Evolutionary conservation across 805 yeast species (phyloP).

Genomic region (Hyphopichia homilentoma): DNA sequence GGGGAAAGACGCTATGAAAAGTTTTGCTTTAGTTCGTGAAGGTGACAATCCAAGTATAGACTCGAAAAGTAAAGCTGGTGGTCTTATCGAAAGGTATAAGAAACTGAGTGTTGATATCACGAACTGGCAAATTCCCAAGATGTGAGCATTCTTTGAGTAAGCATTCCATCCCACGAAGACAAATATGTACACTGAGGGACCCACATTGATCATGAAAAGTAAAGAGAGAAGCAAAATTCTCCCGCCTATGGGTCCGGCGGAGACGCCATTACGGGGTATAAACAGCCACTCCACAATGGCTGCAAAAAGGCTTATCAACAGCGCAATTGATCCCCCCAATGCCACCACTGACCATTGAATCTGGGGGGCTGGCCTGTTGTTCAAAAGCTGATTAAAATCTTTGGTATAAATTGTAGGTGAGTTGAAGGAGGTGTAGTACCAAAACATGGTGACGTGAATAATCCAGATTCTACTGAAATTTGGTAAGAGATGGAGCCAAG

Average conservation of each 20-base stretch:
- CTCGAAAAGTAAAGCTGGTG: slow-evolving; percentile 21
- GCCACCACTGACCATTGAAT: slow-evolving; percentile 42
- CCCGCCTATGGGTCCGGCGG: slow-evolving; percentile 12
- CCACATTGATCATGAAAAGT: slow-evolving; percentile 16
- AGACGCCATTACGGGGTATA: slow-evolving; percentile 24
- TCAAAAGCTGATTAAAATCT: slow-evolving; percentile 33
- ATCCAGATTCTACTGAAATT: slow-evolving; percentile 54
- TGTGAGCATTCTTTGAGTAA: slow-evolving; percentile 17
- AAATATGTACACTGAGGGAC: slow-evolving; percentile 28
- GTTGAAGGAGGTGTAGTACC: slow-evolving; percentile 51
- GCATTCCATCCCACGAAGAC: slow-evolving; percentile 20
- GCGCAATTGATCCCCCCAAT: slow-evolving; percentile 44
- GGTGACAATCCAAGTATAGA: slow-evolving; percentile 3
- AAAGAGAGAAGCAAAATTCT: slow-evolving; percentile 13
- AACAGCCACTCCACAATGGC: slow-evolving; percentile 21
- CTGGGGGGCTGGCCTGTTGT: slow-evolving; percentile 45
- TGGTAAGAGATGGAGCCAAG: slow-evolving; percentile 48
- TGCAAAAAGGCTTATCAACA: slow-evolving; percentile 22
- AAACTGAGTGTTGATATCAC: slow-evolving; percentile 24
- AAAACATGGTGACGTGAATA: slow-evolving; percentile 46
- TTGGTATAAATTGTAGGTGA: slow-evolving; percentile 48
- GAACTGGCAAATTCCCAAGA: slow-evolving; percentile 23
- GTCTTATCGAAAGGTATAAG: slow-evolving; percentile 23
- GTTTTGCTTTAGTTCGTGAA: slow-evolving; percentile 6
- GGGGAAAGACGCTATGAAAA: slow-evolving; percentile 24